phyloP scores from a whole-genome alignment of 352 stramenopile species.

The Globisporangium alternatum region DNA sequence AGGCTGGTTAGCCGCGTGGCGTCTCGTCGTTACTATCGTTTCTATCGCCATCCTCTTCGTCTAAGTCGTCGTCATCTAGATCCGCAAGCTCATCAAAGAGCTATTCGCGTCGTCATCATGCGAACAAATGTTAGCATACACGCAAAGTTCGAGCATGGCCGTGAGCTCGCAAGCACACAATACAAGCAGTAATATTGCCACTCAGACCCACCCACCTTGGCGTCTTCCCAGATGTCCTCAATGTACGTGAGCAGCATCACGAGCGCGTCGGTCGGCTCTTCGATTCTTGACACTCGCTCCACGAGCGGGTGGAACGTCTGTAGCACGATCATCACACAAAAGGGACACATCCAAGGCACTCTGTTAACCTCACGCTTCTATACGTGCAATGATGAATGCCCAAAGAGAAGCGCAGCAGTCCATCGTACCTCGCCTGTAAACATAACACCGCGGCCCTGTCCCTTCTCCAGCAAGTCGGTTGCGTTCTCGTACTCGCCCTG shows the following conservation, averaged over 20 bases:
- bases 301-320: constrained; percentile 60
- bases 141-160: neutral
- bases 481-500: constrained; percentile 39
- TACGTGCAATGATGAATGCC: neutral
- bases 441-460: constrained; percentile 35
- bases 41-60: constrained; percentile 23
- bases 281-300: constrained; percentile 40
- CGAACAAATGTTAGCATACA: neutral
- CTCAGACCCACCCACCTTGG: constrained; percentile 35
- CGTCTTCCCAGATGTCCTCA: constrained; percentile 63
- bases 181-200: neutral
- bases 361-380: neutral
- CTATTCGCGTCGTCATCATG: neutral
- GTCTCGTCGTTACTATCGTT: constrained; percentile 6
- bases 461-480: constrained; percentile 42
- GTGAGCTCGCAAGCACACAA: neutral
- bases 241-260: constrained; percentile 60
- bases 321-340: neutral
- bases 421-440: constrained; percentile 42
- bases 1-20: neutral
- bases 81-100: constrained; percentile 30
- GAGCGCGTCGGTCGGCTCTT: constrained; percentile 48
- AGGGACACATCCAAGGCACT: no score
- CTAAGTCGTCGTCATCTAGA: constrained; percentile 19
- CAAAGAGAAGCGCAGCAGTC: neutral